phyloP scores from a whole-genome alignment of 371 early-diverging fungal genomes.

The Circinella minor region DNA sequence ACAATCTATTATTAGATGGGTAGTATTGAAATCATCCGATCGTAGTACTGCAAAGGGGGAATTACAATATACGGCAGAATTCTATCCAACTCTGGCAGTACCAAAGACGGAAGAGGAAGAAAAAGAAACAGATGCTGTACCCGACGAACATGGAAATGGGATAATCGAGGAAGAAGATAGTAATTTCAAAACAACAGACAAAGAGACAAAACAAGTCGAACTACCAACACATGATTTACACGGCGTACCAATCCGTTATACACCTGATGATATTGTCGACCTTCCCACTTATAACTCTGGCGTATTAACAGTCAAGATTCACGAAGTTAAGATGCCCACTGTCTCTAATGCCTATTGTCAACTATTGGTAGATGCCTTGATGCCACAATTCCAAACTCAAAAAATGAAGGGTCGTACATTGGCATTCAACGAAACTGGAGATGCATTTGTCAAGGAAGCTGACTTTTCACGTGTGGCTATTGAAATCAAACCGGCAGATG shows the following conservation, averaged over 20 bases:
- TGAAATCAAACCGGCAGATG: constrained; percentile 45
- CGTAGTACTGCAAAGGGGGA: constrained; percentile 64
- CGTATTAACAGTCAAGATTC: constrained; percentile 42
- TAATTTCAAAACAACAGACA: background rate
- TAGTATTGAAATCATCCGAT: constrained; percentile 61
- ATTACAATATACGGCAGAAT: constrained; percentile 67
- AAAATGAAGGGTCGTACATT: constrained; percentile 40
- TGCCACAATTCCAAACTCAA: constrained; percentile 47
- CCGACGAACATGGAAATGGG: too few species aligned
- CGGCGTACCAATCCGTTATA: constrained; percentile 36
- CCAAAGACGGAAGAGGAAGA: constrained; percentile 28
- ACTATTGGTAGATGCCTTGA: constrained; percentile 41
- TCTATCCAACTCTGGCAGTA: constrained; percentile 65
- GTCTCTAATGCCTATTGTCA: constrained; percentile 36
- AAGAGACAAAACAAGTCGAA: background rate
- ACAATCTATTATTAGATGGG: constrained; percentile 51
- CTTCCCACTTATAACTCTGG: constrained; percentile 43
- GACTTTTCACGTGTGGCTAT: constrained; percentile 66
- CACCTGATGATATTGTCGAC: constrained; percentile 52
- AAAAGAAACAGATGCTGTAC: constrained; percentile 2
- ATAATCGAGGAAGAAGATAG: background rate
- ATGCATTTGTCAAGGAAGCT: constrained; percentile 65
- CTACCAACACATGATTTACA: constrained; percentile 24
- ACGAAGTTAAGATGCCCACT: constrained; percentile 41
- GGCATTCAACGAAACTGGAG: constrained; percentile 46